These are phyloP conservation scores for Trichoderma aggressivum DNA, from an alignment of 2,329 filamentous ascomycete species.

Conservation along the genomic window DNA sequence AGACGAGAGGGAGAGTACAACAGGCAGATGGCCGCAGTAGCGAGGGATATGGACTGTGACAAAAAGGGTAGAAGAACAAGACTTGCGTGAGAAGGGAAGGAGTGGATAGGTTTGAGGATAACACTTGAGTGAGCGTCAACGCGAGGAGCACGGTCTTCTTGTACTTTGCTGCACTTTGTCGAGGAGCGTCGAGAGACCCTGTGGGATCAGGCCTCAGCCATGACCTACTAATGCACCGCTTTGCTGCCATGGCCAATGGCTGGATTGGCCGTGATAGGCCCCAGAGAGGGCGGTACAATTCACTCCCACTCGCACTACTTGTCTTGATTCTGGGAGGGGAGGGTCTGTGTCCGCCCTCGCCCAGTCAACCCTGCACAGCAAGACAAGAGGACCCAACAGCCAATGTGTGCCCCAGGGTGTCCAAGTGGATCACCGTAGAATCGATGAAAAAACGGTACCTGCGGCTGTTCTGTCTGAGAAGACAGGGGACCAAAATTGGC, in stretches of 20 bases:
- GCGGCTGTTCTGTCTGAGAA: slow-evolving; percentile 27
- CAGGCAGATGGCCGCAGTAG: slow-evolving; percentile 23
- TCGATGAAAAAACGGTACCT: slow-evolving; percentile 31
- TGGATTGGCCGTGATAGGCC: slow-evolving; percentile 30
- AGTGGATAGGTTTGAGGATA: slow-evolving; percentile 21
- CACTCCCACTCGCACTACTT: slow-evolving; percentile 21
- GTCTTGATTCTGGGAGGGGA: slow-evolving; percentile 31
- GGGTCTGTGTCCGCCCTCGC: slow-evolving; percentile 35
- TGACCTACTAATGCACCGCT: slow-evolving; percentile 27
- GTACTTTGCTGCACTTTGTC: slow-evolving; percentile 25
- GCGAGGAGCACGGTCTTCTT: slow-evolving; percentile 32
- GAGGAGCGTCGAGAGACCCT: slow-evolving; percentile 27
- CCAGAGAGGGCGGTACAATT: slow-evolving; percentile 28
- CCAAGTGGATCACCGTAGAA: slow-evolving; percentile 29
- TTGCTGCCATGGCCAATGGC: slow-evolving; percentile 30
- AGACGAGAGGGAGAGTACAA: slow-evolving; percentile 24
- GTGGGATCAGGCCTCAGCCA: slow-evolving; percentile 24
- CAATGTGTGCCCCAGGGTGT: slow-evolving; percentile 14
- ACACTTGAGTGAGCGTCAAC: slow-evolving; percentile 23
- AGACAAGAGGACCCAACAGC: slow-evolving; percentile 18
- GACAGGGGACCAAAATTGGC: slow-evolving; percentile 22
- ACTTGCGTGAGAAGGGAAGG: slow-evolving; percentile 22
- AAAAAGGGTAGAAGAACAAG: slow-evolving; percentile 24
- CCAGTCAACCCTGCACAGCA: slow-evolving; percentile 16
- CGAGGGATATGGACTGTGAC: slow-evolving; percentile 25